A percentile compares a stretch with the other conserved stretches of the same genome.
Conservation (phyloP, 345 rosid genomes). For the Moringa oleifera region DNA sequence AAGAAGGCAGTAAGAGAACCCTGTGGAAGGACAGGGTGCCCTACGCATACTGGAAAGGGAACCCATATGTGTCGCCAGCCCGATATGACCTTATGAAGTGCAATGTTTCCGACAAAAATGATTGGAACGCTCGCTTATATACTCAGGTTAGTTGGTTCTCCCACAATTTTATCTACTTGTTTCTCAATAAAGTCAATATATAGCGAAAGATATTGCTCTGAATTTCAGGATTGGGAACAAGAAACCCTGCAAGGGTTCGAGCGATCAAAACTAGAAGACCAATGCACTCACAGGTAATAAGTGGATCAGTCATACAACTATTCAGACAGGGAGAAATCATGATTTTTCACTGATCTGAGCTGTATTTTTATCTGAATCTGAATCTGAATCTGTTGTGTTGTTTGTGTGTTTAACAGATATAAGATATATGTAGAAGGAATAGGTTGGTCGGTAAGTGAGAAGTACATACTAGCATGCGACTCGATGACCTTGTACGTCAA, state of each 20-base stretch:
- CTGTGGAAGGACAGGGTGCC: conserved; percentile 57
- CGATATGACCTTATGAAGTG: conserved; percentile 46
- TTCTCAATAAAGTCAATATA: no score
- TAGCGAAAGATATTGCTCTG: no score
- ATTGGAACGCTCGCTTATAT: conserved; percentile 37
- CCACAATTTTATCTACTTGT: no score
- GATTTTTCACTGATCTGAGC: no score
- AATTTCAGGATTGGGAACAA: conserved; percentile 31
- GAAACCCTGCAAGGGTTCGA: conserved; percentile 32
- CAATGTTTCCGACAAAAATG: conserved; percentile 27
- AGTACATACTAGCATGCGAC: conserved; percentile 44
- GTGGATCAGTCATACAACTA: no score
- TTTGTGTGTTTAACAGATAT: conserved; percentile 28
- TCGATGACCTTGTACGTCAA: conserved; percentile 32
- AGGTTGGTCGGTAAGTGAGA: conserved; percentile 51
- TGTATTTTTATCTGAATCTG: no score
- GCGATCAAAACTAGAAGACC: conserved; percentile 41
- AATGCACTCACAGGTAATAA: conserved; percentile 57
- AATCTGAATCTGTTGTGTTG: no score
- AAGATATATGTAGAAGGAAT: conserved; percentile 47
- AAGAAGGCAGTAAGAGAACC: conserved; percentile 30
- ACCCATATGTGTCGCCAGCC: conserved; percentile 17
- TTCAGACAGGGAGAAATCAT: no score
- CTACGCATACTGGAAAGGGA: conserved; percentile 70
- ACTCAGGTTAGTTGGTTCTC: conserved; percentile 28